phyloP scores from a whole-genome alignment of 106 monocot species.

The Phalaenopsis equestris region DNA sequence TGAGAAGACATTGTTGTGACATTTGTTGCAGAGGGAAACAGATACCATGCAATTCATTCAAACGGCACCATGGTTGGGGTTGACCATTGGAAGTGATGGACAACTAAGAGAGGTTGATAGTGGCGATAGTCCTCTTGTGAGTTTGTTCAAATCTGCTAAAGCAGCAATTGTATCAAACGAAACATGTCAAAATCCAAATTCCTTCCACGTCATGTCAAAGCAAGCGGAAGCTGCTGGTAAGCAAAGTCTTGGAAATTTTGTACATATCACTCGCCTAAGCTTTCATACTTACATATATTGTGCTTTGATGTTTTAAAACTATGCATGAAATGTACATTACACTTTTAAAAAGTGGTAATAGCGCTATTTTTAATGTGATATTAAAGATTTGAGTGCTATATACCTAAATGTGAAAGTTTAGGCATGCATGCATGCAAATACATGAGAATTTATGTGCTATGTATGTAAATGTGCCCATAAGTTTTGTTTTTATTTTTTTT shows the following conservation, averaged over 20 bases:
- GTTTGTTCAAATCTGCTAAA: conserved; percentile 54
- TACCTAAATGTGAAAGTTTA: no score
- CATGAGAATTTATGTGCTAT: no score
- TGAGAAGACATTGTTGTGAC: not conserved
- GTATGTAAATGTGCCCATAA: no score
- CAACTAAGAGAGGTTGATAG: conserved; percentile 42
- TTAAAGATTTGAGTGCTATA: no score
- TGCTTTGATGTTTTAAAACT: no score
- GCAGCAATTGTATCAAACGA: conserved; percentile 45
- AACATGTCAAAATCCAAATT: conserved; percentile 47
- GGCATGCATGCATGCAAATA: no score
- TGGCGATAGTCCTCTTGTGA: conserved; percentile 48
- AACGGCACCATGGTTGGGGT: conserved; percentile 79
- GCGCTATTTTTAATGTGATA: no score
- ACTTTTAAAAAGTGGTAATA: no score
- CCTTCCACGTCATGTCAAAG: conserved; percentile 68
- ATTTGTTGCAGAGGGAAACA: conserved; percentile 44
- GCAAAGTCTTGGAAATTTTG: not conserved
- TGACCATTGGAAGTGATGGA: conserved; percentile 60
- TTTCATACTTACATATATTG: no score
- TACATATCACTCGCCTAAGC: no score
- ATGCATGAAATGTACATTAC: no score
- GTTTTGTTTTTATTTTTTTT: not conserved
- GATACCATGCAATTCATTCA: conserved; percentile 87
- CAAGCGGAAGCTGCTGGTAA: conserved; percentile 99